These are phyloP conservation scores for Pseudomicrostroma phylloplanum DNA, from an alignment of 1,284 basidiomycete genomes.

Conservation along the genomic window DNA sequence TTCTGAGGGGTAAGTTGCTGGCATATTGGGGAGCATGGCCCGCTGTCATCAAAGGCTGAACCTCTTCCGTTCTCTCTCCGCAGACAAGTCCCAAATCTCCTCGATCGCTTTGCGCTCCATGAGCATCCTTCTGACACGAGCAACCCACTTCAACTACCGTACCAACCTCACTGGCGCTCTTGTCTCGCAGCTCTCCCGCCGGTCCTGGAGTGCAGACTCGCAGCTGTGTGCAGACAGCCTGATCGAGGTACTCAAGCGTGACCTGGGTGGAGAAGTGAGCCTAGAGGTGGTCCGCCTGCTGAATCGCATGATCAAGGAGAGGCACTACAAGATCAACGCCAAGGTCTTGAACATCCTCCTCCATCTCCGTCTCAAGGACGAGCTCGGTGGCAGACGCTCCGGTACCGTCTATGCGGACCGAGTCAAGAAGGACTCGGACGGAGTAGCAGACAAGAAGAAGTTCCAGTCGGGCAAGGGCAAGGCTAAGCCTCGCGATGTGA, in stretches of 20 bases:
- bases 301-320: conserved; percentile 94
- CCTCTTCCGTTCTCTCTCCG: conserved; percentile 9
- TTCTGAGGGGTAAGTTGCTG: conserved; percentile 68
- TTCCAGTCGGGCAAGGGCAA: conserved; percentile 52
- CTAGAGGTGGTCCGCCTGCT: conserved; percentile 83
- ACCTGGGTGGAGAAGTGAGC: conserved; percentile 71
- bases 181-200: conserved; percentile 71
- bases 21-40: conserved; percentile 4
- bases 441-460: conserved; percentile 56
- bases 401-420: conserved; percentile 57
- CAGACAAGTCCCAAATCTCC: conserved; percentile 9
- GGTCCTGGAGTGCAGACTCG: conserved; percentile 58
- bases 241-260: conserved; percentile 71
- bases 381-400: conserved; percentile 68
- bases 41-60: neutral
- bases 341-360: conserved; percentile 79
- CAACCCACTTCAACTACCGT: conserved; percentile 95
- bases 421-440: conserved; percentile 52
- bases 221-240: conserved; percentile 75
- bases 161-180: conserved; percentile 84
- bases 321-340: conserved; percentile 80
- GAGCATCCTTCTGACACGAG: conserved; percentile 73
- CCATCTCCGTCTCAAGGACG: conserved; percentile 77
- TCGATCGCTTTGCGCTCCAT: conserved; percentile 69
- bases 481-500: conserved; percentile 27